Conservation (phyloP, 2,329 filamentous ascomycete genomes). For the Whalleya microplaca region DNA sequence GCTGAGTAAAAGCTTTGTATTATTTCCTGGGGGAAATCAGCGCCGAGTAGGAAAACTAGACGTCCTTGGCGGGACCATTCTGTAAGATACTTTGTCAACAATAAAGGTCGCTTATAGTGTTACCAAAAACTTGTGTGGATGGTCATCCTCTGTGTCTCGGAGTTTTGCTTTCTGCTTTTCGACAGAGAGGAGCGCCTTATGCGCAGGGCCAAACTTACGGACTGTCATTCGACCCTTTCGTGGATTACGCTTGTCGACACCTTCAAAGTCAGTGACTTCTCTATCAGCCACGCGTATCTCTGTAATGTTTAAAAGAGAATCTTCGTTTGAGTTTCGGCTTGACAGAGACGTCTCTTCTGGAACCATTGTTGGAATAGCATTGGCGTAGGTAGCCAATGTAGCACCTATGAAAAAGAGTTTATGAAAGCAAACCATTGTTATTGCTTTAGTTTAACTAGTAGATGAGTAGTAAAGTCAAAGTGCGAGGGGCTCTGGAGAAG, state of each 20-base stretch:
- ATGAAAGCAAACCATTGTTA: background rate
- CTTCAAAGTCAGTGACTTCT: no score
- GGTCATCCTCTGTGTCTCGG: no score
- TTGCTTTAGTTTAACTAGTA: no score
- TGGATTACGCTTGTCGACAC: background rate
- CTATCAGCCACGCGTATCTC: no score
- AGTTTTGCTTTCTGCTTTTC: no score
- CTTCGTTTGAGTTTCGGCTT: background rate
- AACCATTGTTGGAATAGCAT: background rate
- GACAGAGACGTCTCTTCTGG: background rate
- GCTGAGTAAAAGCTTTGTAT: background rate
- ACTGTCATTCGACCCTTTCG: conserved; percentile 1
- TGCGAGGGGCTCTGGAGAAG: no score
- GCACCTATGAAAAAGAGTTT: background rate
- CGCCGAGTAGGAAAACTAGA: conserved; percentile 2
- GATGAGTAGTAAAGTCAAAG: no score
- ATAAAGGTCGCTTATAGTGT: no score
- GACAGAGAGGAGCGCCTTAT: no score
- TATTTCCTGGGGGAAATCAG: background rate
- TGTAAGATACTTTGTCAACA: no score
- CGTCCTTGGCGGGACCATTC: conserved; percentile 1
- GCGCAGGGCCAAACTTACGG: background rate
- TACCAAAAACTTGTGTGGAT: no score
- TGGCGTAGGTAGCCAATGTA: background rate
- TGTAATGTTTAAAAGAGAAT: no score